Evolutionary conservation across 2,329 filamentous ascomycete species (phyloP), one percentile per base, ranked within the genome.

Genomic region (Trichophyton schoenleinii): DNA sequence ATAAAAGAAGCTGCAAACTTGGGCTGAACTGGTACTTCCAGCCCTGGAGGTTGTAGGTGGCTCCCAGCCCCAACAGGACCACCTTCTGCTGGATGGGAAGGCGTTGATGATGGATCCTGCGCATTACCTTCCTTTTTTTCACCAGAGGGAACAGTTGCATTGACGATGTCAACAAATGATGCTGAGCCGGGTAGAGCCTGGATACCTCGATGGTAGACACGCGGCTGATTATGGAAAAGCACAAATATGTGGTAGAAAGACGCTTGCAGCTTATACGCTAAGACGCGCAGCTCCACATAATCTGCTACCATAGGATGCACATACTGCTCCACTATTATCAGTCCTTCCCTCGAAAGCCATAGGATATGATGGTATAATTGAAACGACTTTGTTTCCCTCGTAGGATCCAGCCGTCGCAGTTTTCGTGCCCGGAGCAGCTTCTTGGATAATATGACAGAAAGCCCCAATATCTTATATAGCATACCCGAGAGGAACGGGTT

Each of bases 201-300:
- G 63, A 82, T 76, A 20, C 80, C 80, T 69, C 83, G 80, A 41
- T 80, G 78, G 52, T 85, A 86, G 61, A 96, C 83, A 0, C 87
- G 81, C 0, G 92, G 92, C 60, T 89, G 85, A 74, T 96, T 96
- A 77, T 96, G 90, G 71, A 96, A 97, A 11, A 97, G 82, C 60
- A 95, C 94, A 72, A 96, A 96, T 66, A 99, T 90, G 76, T 99
- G 92, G 68, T 95, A 94, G 71, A 97, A 95, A 20, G 90, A 95
- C 15, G 94, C 94, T 63, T 90, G 86, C 13, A 99, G 81, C 74
- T 97, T 99, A 72, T 90, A 89, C 20, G 89, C 87, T 65, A 99
- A 81, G 52, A 97, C 91, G 70, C 91, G 91, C 62, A 96, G 84
- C 72, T 95, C 91, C 69, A 80, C 84, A 74, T 85, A 89, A 69